These are phyloP conservation scores for Aspergillus latus DNA, from an alignment of 2,329 filamentous ascomycete genomes.

Conservation along the genomic window DNA sequence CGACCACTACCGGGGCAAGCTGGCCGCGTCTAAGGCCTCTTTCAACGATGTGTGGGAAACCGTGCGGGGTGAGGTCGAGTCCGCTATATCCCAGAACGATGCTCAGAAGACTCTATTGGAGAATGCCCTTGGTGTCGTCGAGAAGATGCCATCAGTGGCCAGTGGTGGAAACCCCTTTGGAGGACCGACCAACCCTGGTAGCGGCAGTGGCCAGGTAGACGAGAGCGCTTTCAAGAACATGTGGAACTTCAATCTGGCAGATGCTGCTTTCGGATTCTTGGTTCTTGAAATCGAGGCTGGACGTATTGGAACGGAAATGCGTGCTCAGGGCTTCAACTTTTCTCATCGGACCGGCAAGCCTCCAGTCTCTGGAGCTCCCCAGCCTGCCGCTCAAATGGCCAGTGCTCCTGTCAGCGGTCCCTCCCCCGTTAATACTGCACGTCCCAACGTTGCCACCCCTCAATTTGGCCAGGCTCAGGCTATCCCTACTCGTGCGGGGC, in stretches of 20 bases:
- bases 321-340: constrained; percentile 98
- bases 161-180: constrained; percentile 97
- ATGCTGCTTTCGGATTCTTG: constrained; percentile 94
- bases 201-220: constrained; percentile 70
- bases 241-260: constrained; percentile 99
- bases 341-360: constrained; percentile 90
- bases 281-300: constrained; percentile 94
- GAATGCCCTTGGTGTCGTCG: constrained; percentile 88
- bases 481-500: constrained; percentile 25
- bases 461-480: constrained; percentile 45
- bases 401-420: constrained; percentile 33
- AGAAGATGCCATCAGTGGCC: constrained; percentile 95
- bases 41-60: constrained; percentile 99
- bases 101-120: constrained; percentile 89
- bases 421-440: constrained; percentile 34
- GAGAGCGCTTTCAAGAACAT: constrained; percentile 99
- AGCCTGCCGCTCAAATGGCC: constrained; percentile 22
- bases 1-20: constrained; percentile 97
- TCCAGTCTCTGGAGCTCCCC: constrained; percentile 34
- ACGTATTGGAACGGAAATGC: constrained; percentile 97
- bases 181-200: constrained; percentile 68
- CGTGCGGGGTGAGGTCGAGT: constrained; percentile 92
- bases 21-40: constrained; percentile 94
- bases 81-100: constrained; percentile 89
- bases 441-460: constrained; percentile 36